Evolutionary conservation across 306 rosid genomes (phyloP), one percentile per base, ranked within the genome.

Genomic region (Begonia masoniana): DNA sequence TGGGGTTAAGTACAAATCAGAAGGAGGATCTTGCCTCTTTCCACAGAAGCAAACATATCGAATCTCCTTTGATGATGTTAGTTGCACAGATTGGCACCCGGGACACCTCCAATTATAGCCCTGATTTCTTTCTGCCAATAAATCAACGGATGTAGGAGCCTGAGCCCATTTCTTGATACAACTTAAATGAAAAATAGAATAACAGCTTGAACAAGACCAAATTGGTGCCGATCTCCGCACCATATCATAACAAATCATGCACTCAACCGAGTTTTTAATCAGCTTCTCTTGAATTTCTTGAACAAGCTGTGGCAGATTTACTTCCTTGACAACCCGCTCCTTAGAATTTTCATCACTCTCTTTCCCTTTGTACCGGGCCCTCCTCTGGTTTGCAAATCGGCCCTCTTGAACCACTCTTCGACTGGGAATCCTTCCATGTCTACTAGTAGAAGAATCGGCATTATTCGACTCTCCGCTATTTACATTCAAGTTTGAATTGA

Each of bases 91-190:
- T 53, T 88, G 97, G 70, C 97, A 88, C 62, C 97, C 97, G 23
- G 97, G 97, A 62, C 97, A 88, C 62, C 97, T 82, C 97, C 97
- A 88, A 71, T 88, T 88, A 66, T 75, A 52, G 13, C 95, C 97
- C 48, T 77, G 94, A 68, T 73, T 78, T 74, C 77, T 88, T 71
- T 77, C 97, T 0, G 80, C 81, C 6, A 77, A 70, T 60, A 80
- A 62, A 69, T 85, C 97, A 15, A 68, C 68, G 3, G 97, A 85
- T 54, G 81, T 80, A 31, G 97, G 97, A 0, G 97, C 94, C 41
- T 84, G 71, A 15, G 95, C 97, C 97, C 97, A 88, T 68, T 78
- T 88, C 75, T 85, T 88, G 67, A 76, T 88, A 67, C 97, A 88
- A 57, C 35, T 66, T 68, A 88, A 59, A 67, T 88, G 97, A 56